Evolutionary conservation across 768 basidiomycete genomes (phyloP).

Genomic region (Lactifluus hygrophoroides): DNA sequence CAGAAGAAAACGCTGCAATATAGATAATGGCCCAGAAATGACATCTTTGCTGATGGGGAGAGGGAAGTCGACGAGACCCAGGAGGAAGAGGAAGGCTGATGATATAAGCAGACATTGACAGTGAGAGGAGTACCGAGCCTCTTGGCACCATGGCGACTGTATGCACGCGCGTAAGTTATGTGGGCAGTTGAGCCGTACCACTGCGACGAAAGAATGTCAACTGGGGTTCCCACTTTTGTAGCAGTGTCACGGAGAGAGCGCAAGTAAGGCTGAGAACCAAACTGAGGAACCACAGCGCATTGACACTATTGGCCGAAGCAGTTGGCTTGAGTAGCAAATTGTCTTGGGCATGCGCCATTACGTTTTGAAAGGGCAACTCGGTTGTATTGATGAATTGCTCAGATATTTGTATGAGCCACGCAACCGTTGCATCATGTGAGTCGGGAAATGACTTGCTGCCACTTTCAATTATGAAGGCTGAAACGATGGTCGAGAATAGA

Average conservation of each 20-base stretch:
- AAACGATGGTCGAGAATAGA: conserved; percentile 10
- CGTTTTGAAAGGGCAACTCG: too few species aligned
- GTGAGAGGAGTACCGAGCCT: background rate
- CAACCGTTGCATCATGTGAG: background rate
- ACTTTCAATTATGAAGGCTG: conserved; percentile 1
- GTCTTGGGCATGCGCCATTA: background rate
- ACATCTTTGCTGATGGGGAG: background rate
- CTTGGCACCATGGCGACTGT: background rate
- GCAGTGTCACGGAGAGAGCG: conserved; percentile 1
- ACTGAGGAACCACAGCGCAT: conserved; percentile 8
- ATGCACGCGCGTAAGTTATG: background rate
- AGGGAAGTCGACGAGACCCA: conserved; percentile 2
- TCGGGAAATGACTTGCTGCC: conserved; percentile 10
- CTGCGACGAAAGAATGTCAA: background rate
- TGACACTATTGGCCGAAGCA: background rate
- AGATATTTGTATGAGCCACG: conserved; percentile 8
- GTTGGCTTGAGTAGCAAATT: background rate
- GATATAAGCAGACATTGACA: background rate
- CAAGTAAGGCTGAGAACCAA: background rate
- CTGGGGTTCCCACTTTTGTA: background rate
- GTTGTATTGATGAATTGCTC: conserved; percentile 1
- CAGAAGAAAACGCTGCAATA: background rate
- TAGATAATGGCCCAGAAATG: background rate
- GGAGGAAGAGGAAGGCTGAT: conserved; percentile 1
- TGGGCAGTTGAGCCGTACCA: background rate